phyloP scores from a whole-genome alignment of 2,329 filamentous ascomycete species.

The Diaporthe nobilis region DNA sequence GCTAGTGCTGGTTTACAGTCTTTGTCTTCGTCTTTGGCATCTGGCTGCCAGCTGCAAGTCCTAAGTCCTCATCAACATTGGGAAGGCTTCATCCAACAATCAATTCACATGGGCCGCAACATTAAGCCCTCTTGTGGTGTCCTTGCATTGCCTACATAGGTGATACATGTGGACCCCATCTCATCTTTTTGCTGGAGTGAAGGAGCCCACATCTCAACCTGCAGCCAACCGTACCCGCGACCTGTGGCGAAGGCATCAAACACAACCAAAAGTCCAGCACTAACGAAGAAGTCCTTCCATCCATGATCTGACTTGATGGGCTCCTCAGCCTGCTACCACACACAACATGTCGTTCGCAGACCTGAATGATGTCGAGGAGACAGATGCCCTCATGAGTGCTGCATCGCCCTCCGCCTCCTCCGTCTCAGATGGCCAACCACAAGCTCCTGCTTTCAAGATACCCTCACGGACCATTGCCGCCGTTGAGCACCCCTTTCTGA shows the following conservation, averaged over 20 bases:
- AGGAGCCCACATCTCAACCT: neutral
- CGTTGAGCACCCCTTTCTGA: constrained; percentile 60
- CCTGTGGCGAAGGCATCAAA: neutral
- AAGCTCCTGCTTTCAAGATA: constrained; percentile 55
- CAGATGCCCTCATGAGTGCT: constrained; percentile 24
- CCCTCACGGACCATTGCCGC: constrained; percentile 56
- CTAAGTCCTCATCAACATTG: too few relatives aligned
- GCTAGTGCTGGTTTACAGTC: too few relatives aligned
- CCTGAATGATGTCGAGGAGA: constrained; percentile 29
- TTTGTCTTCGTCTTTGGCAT: neutral
- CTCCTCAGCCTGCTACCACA: neutral
- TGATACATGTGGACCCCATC: neutral
- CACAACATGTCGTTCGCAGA: constrained; percentile 25
- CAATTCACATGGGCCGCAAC: neutral
- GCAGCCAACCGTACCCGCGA: neutral
- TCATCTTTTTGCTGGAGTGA: neutral
- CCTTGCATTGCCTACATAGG: neutral
- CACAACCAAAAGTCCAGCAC: neutral
- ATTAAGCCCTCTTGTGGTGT: neutral
- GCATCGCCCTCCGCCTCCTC: constrained; percentile 22
- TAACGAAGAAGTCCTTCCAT: neutral
- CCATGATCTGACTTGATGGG: neutral
- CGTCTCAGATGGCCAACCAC: constrained; percentile 37
- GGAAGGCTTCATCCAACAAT: neutral
- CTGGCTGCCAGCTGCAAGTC: constrained; percentile 22